A percentile compares a stretch with the other conserved stretches of the same genome.
These are phyloP conservation scores for Anacardium occidentale DNA, from an alignment of 345 rosid genomes.

Conservation along the genomic window DNA sequence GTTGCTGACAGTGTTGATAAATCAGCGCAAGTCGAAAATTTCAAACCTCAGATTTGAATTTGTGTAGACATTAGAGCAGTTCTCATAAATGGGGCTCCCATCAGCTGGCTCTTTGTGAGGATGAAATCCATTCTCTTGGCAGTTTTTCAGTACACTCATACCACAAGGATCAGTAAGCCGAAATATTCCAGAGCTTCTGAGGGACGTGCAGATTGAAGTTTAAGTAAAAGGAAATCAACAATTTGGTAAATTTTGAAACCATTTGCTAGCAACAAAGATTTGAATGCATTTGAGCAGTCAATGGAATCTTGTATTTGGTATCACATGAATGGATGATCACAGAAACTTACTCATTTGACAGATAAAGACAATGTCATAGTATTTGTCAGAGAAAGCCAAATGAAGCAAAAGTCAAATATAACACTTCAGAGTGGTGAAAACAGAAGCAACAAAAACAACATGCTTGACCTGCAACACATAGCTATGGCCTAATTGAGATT, in stretches of 20 bases:
- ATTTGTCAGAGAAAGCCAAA: not conserved
- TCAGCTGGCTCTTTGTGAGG: conserved; percentile 66
- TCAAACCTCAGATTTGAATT: conserved; percentile 87
- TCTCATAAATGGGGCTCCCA: conserved; percentile 65
- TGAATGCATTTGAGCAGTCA: not conserved
- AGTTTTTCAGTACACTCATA: conserved; percentile 62
- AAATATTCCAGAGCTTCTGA: conserved; percentile 72
- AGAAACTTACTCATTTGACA: not conserved
- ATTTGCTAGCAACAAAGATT: not conserved
- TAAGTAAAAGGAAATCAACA: conserved; percentile 2
- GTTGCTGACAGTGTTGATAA: not conserved
- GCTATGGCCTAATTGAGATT: not conserved
- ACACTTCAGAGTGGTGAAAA: not conserved
- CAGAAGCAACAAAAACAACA: not conserved
- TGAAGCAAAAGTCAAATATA: not conserved
- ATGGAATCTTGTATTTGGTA: not conserved
- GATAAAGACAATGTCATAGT: not conserved
- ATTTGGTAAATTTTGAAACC: not conserved
- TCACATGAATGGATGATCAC: not conserved
- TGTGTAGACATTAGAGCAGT: conserved; percentile 74
- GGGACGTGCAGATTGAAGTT: conserved; percentile 6
- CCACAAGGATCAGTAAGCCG: conserved; percentile 74
- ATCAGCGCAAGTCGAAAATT: conserved; percentile 80
- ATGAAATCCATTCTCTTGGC: conserved; percentile 74
- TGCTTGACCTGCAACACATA: not conserved